Base-by-base conservation (phyloP, 2,329 filamentous ascomycete genomes). In the Berkeleyomyces basicola region DNA sequence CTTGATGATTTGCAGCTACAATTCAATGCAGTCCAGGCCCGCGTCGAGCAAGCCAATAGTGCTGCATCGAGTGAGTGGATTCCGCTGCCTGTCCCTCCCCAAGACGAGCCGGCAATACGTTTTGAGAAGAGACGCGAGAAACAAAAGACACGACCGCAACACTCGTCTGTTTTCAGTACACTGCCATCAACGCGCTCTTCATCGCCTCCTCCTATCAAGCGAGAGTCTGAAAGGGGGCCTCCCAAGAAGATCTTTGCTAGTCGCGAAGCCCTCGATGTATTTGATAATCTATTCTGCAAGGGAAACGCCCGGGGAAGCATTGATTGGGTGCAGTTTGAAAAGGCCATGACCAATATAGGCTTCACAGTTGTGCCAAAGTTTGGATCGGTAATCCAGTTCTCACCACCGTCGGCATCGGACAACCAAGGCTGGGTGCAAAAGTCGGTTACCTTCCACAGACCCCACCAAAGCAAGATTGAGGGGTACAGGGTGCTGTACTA, bases 351-450 rank as follows among this genome's bases (percentile, higher is more conserved):
- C 0, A 74, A 75, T 5, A 40, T 77, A 42, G 72, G 70, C 1
- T 78, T 79, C 65, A 74, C 73, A 0, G 68, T 77, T 1, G 7
- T 71, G 1, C 72, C 75, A 1, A 74, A 70, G 63, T 72, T 71
- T 43, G 75, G 76, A 2, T 78, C 76, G 0, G 70, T 75, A 1
- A 76, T 73, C 65, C 77, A 72, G 0, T 76, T 76, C 62, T 51
- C 60, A 0, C 74, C 51, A 11, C 51, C 33, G 14, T 14, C 73
- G 0, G 14, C 40, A 16, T 70, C 73, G 0, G 66, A 68, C 16
- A 64, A 16, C 1, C 68, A 72, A 67, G 63, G 42, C 0, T 49
- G 23, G 16, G 67, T 67, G 5, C 66, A 69, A 7, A 69, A 65
- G 58, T 67, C 72, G 3, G 16, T 76, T 3, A 74, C 70, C 0